These are phyloP conservation scores for Linum tenue DNA, from an alignment of 345 rosid species.

Conservation along the genomic window DNA sequence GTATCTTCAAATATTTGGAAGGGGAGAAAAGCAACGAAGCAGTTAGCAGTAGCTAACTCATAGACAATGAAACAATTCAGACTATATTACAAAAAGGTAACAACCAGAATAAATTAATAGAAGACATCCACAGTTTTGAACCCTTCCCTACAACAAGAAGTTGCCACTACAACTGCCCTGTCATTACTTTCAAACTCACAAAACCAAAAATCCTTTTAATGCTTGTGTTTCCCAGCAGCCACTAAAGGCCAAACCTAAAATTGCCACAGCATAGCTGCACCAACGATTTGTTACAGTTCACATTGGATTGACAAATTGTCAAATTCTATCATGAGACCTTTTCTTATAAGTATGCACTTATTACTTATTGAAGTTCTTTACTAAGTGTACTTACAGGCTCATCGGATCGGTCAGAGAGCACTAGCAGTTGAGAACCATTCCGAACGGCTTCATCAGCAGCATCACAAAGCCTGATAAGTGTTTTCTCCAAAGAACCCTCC, in stretches of 20 bases:
- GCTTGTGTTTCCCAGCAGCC: too few relatives aligned
- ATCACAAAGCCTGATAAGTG: slow-evolving; percentile 64
- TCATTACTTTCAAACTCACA: too few relatives aligned
- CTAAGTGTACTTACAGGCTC: slow-evolving; percentile 39
- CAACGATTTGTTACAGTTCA: too few relatives aligned
- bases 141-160: too few relatives aligned
- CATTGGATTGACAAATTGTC: too few relatives aligned
- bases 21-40: background rate
- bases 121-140: background rate
- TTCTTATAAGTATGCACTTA: too few relatives aligned
- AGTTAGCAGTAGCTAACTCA: background rate
- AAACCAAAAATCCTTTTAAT: too few relatives aligned
- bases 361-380: too few relatives aligned
- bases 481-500: slow-evolving; percentile 83
- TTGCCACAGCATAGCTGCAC: too few relatives aligned
- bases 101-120: background rate
- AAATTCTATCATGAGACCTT: too few relatives aligned
- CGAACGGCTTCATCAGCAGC: slow-evolving; percentile 98
- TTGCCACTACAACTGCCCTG: too few relatives aligned
- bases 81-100: background rate
- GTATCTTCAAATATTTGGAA: background rate
- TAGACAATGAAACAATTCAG: background rate
- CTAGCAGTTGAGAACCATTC: slow-evolving; percentile 86
- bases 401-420: slow-evolving; percentile 79
- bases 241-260: too few relatives aligned